A percentile compares a stretch with the other conserved stretches of the same genome.
Evolutionary conservation across 164 flowering plant species (phyloP).

Genomic region (Dillenia suffruticosa): DNA sequence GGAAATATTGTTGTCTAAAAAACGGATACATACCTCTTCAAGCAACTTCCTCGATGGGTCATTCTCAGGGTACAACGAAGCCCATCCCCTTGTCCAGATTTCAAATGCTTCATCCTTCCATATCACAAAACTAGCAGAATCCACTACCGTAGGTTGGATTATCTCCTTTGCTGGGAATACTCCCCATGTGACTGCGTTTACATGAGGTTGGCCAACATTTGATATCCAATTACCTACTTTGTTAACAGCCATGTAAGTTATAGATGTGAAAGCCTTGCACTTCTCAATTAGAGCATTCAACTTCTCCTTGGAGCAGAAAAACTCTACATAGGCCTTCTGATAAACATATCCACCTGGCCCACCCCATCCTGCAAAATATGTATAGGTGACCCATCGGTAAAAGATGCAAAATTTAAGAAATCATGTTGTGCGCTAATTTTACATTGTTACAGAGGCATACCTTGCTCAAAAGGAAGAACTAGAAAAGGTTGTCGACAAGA

Average conservation of each 20-base stretch:
- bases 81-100: conserved; percentile 87
- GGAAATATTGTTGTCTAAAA: background rate
- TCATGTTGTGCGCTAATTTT: no score
- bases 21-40: conserved; percentile 45
- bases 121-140: conserved; percentile 77
- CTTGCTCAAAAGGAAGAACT: no score
- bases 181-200: conserved; percentile 97
- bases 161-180: conserved; percentile 91
- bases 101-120: conserved; percentile 99
- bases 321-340: conserved; percentile 90
- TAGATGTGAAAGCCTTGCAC: conserved; percentile 51
- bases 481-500: no score
- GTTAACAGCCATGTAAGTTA: conserved; percentile 81
- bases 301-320: conserved; percentile 77
- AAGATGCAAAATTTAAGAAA: no score
- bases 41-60: conserved; percentile 68
- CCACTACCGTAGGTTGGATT: conserved; percentile 89
- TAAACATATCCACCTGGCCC: conserved; percentile 89
- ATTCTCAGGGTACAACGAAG: conserved; percentile 56
- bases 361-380: conserved; percentile 72
- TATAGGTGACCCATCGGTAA: no score
- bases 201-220: conserved; percentile 38
- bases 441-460: no score
- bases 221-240: conserved; percentile 57
- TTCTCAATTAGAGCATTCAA: conserved; percentile 60